phyloP scores from a whole-genome alignment of 192 early-diverging fungal species.

The Umbelopsis sp. region DNA sequence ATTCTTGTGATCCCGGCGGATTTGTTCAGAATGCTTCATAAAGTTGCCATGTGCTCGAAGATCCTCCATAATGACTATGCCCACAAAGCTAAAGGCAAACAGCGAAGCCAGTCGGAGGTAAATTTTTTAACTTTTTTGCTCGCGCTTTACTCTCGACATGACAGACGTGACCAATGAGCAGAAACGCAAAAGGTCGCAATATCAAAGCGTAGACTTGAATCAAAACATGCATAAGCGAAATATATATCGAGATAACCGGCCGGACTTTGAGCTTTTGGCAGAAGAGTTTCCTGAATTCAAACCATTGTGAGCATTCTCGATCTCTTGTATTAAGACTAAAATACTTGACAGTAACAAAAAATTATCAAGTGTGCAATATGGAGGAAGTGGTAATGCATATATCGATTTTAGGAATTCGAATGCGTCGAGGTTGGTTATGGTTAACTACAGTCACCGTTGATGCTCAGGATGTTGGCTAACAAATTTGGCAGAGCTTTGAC shows the following conservation, averaged over 20 bases:
- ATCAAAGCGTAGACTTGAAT: neutral
- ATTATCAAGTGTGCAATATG: slow-evolving; percentile 22
- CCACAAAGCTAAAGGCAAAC: slow-evolving; percentile 33
- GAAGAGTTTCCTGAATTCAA: slow-evolving; percentile 45
- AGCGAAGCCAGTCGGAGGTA: neutral
- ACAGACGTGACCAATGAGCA: neutral
- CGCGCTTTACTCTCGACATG: too few species aligned
- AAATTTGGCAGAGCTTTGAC: slow-evolving; percentile 54
- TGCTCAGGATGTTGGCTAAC: neutral
- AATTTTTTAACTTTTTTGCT: neutral
- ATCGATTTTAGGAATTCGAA: slow-evolving; percentile 70
- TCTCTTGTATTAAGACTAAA: neutral
- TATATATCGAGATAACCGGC: slow-evolving; percentile 54
- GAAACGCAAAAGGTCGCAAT: neutral
- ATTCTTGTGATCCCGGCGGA: slow-evolving; percentile 44
- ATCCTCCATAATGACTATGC: neutral
- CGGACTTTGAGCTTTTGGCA: slow-evolving; percentile 60
- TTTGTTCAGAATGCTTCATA: slow-evolving; percentile 11
- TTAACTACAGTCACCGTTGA: neutral
- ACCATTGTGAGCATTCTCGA: slow-evolving; percentile 46
- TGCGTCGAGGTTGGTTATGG: slow-evolving; percentile 51
- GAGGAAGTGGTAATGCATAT: slow-evolving; percentile 19
- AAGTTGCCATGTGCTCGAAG: neutral
- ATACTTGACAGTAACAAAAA: neutral
- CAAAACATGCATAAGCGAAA: slow-evolving; percentile 62